Base-by-base conservation (phyloP, 805 yeast species). In the Saturnispora quitensis region DNA sequence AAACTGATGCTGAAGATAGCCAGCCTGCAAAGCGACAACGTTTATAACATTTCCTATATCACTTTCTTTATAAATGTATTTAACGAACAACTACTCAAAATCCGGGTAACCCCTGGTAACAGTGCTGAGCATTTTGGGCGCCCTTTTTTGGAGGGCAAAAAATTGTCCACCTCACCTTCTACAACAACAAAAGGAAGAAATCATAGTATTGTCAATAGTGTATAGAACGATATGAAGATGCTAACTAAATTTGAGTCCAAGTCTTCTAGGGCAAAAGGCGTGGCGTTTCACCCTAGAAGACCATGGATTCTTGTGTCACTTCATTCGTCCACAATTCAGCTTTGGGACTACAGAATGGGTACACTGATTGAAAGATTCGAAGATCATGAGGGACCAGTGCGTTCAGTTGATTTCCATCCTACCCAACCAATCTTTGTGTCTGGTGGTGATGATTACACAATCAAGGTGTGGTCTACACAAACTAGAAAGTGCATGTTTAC, bases 291-390 rank as follows among this genome's bases (percentile, higher is more conserved):
- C 96, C 77, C 98, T 78, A 54, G 97, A 87, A 57, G 97, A 89
- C 78, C 93, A 89, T 65, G 98, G 90, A 73, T 95, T 97, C 49
- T 93, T 61, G 98, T 90, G 34, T 89, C 98, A 7, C 76, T 95
- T 55, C 93, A 91, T 68, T 87, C 97, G 27, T 89, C 97, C n/a
- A 89, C 97, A n/a, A 91, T 93, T 67, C 99, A 95, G 69, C 76
- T 93, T 57, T 93, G 99, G 99, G 99, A 93, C 70, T 93, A 95
- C 71, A 83, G 99, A 64, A 93, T 93, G 99, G 99, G 99, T 43
- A 89, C 97, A 3, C 73, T 93, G 66, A 82, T 93, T 65, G 98
- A 90, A 68, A 80, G 97, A 53, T 93, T 89, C 64, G 99, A 93
- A 70, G 99, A 91, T 62, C 99, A 93, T 67, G 96, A 87, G 62